Percentiles rank a stretch among this genome's conserved stretches.
Evolutionary conservation across 495 filamentous ascomycete genomes (phyloP).

Genomic region (Penicillium angulare): DNA sequence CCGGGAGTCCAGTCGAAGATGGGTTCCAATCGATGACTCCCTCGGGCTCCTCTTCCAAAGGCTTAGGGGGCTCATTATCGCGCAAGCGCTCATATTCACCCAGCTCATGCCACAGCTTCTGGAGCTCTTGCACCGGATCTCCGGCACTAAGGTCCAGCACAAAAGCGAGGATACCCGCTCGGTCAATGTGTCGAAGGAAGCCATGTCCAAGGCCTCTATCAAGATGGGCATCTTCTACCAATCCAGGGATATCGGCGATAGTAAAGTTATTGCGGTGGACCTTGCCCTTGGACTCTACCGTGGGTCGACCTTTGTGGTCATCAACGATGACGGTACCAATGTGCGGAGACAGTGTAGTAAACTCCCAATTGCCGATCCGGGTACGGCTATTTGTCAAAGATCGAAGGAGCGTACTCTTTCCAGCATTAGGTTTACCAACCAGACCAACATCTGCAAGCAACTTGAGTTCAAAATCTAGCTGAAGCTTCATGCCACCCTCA

Average conservation of each 20-base stretch:
- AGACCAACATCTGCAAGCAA: constrained; percentile 91
- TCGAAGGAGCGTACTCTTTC: constrained; percentile 89
- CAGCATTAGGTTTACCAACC: constrained; percentile 93
- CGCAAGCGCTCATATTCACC: constrained; percentile 78
- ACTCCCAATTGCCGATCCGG: constrained; percentile 91
- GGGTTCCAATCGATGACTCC: constrained; percentile 28
- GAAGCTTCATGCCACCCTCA: constrained; percentile 71
- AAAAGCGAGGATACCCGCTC: constrained; percentile 88
- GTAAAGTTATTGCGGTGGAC: constrained; percentile 71
- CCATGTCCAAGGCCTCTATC: constrained; percentile 89
- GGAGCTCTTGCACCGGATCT: constrained; percentile 73
- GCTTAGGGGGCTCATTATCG: constrained; percentile 51
- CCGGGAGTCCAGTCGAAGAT: constrained; percentile 21
- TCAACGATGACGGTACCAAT: constrained; percentile 95
- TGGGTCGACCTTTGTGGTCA: constrained; percentile 67
- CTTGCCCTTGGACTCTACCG: constrained; percentile 37
- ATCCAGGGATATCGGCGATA: constrained; percentile 91
- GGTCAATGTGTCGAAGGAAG: constrained; percentile 92
- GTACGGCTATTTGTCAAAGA: constrained; percentile 82
- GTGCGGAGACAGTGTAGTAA: constrained; percentile 90
- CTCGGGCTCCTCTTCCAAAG: constrained; percentile 45
- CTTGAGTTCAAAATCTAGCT: constrained; percentile 88
- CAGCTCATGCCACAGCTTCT: constrained; percentile 85
- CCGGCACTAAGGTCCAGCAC: constrained; percentile 82
- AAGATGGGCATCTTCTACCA: constrained; percentile 86